A percentile compares a stretch with the other conserved stretches of the same genome.
phyloP scores from a whole-genome alignment of 108 stramenopile genomes.

The Craspedostauros australis region DNA sequence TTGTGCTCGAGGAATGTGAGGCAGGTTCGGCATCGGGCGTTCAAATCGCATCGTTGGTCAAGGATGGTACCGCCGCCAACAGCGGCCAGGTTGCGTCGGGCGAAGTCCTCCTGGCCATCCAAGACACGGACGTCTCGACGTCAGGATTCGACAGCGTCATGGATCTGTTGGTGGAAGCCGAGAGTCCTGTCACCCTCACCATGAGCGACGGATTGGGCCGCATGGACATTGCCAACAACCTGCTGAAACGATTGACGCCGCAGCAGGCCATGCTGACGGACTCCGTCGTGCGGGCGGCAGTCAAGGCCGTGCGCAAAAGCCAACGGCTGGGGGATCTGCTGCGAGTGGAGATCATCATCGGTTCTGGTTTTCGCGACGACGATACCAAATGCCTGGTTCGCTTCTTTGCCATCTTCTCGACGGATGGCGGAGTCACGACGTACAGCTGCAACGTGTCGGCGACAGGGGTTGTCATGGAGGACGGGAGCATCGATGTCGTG shows the following conservation, averaged over 20 bases:
- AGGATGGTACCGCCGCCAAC: conserved; percentile 6
- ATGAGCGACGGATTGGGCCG: conserved; percentile 26
- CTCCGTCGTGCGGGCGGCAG: conserved; percentile 25
- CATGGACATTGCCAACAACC: conserved; percentile 25
- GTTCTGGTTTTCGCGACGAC: conserved; percentile 15
- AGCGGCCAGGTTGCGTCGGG: conserved; percentile 13
- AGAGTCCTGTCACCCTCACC: neutral
- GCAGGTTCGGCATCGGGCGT: conserved; percentile 11
- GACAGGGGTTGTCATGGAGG: conserved; percentile 10
- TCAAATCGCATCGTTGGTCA: conserved; percentile 8
- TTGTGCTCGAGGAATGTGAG: conserved; percentile 28
- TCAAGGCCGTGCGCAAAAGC: conserved; percentile 14
- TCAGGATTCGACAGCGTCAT: conserved; percentile 31
- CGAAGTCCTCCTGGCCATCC: conserved; percentile 11
- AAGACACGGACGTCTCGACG: conserved; percentile 11
- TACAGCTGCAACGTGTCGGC: conserved; percentile 30
- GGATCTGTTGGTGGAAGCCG: conserved; percentile 14
- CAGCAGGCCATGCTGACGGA: conserved; percentile 27
- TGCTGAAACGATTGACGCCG: conserved; percentile 8
- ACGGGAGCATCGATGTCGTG: conserved; percentile 18
- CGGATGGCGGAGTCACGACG: conserved; percentile 28
- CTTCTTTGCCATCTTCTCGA: conserved; percentile 35
- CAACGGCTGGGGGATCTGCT: conserved; percentile 26
- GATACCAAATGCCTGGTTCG: conserved; percentile 21
- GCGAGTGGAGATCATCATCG: conserved; percentile 24